Evolutionary conservation across 2,329 filamentous ascomycete species (phyloP).

Genomic region (Pestalotiopsis sp.): DNA sequence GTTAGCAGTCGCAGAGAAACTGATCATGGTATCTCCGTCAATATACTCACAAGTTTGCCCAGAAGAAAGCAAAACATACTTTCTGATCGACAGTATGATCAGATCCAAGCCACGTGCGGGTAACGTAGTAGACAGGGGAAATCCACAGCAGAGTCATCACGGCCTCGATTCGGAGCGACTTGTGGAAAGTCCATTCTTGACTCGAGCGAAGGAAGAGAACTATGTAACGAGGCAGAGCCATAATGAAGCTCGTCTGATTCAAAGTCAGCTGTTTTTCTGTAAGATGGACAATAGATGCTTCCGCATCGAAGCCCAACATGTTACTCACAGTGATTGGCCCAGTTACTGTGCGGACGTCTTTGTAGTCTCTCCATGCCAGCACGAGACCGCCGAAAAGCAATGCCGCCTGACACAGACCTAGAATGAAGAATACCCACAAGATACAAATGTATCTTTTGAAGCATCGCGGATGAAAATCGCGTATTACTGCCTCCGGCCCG

Average conservation of each 20-base stretch:
- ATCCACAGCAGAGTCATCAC: not conserved
- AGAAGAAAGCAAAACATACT: not conserved
- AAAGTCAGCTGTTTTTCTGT: not conserved
- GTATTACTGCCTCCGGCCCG: not conserved
- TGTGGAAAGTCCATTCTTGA: not conserved
- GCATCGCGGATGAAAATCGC: not conserved
- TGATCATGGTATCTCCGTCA: not conserved
- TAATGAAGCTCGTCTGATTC: not conserved
- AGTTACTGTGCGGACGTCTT: not conserved
- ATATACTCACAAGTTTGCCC: constrained; percentile 2
- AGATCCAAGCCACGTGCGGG: not conserved
- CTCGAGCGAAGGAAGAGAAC: not conserved
- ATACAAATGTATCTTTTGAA: not conserved
- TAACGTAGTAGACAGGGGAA: not conserved
- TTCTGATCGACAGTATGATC: not conserved
- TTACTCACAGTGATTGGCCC: not conserved
- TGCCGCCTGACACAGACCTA: not conserved
- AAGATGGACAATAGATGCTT: not conserved
- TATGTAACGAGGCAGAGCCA: not conserved
- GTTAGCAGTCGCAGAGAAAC: not conserved
- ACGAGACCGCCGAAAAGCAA: not conserved
- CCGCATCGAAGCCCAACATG: not conserved
- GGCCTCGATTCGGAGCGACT: not conserved
- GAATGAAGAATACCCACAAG: not conserved
- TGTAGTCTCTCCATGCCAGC: not conserved